These are phyloP conservation scores for Debaryomycetaceae sp. DNA, from an alignment of 1,139 yeast genomes.

Conservation along the genomic window DNA sequence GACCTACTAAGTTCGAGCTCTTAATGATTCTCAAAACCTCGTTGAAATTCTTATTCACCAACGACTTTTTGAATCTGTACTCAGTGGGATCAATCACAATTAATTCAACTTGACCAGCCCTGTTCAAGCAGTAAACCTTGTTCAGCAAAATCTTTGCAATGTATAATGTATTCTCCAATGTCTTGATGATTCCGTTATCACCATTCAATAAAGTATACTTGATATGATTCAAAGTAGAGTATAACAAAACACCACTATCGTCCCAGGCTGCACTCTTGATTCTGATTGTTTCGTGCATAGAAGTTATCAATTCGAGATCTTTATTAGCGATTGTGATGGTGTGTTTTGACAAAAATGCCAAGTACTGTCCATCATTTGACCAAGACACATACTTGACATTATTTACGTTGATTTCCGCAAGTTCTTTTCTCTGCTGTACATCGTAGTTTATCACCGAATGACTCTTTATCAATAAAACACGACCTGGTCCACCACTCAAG, in stretches of 20 bases:
- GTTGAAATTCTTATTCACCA: slow-evolving; percentile 82
- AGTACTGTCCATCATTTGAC: slow-evolving; percentile 84
- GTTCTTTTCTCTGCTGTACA: slow-evolving; percentile 84
- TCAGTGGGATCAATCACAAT: slow-evolving; percentile 91
- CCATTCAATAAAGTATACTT: slow-evolving; percentile 92
- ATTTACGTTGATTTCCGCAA: slow-evolving; percentile 68
- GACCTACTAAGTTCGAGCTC: slow-evolving; percentile 91
- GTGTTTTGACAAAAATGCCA: slow-evolving; percentile 90
- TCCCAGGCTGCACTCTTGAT: slow-evolving; percentile 99
- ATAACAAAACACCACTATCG: slow-evolving; percentile 84
- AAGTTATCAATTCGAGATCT: slow-evolving; percentile 72
- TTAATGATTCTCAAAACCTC: slow-evolving; percentile 90
- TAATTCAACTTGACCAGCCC: slow-evolving; percentile 81
- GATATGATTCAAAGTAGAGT: slow-evolving; percentile 93
- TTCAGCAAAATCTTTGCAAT: slow-evolving; percentile 69
- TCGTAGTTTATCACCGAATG: slow-evolving; percentile 79
- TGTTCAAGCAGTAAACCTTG: slow-evolving; percentile 74
- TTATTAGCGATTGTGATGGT: slow-evolving; percentile 84
- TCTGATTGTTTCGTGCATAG: slow-evolving; percentile 94
- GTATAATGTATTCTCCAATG: slow-evolving; percentile 88
- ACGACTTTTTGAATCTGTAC: slow-evolving; percentile 90
- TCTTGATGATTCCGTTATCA: slow-evolving; percentile 90
- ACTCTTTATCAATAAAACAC: slow-evolving; percentile 70
- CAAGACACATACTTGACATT: slow-evolving; percentile 85
- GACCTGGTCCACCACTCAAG: slow-evolving; percentile 77